These are phyloP conservation scores for Saturnispora ahearnii DNA, from an alignment of 805 yeast species.

Conservation along the genomic window DNA sequence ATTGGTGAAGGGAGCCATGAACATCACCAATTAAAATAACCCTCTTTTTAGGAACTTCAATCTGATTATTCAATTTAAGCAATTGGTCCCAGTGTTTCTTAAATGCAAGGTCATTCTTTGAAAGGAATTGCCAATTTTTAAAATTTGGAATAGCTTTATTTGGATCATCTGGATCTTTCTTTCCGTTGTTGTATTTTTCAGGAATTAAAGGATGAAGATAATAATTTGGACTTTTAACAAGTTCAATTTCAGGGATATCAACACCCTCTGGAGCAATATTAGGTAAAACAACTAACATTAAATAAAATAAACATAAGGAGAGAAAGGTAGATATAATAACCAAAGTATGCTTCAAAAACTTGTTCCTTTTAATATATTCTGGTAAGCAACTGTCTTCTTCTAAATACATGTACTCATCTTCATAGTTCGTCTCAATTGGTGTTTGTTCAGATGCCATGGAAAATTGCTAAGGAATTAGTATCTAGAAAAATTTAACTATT, in stretches of 20 bases:
- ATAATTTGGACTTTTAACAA: slow-evolving; percentile 16
- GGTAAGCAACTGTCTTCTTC: slow-evolving; percentile 15
- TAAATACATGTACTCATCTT: slow-evolving; percentile 11
- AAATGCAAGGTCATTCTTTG: slow-evolving; percentile 14
- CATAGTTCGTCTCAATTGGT: slow-evolving; percentile 8
- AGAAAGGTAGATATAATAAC: slow-evolving; percentile 12
- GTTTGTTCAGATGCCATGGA: slow-evolving; percentile 8
- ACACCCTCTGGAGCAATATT: slow-evolving; percentile 27
- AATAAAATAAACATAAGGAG: slow-evolving; percentile 15
- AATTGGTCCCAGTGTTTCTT: slow-evolving; percentile 17
- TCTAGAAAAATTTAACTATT: neutral
- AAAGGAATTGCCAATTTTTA: slow-evolving; percentile 15
- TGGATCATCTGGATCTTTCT: slow-evolving; percentile 21
- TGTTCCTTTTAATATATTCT: slow-evolving; percentile 7
- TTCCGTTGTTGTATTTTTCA: slow-evolving; percentile 5
- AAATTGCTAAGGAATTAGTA: neutral
- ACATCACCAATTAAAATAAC: slow-evolving; percentile 76
- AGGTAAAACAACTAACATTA: slow-evolving; percentile 25
- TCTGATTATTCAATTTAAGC: slow-evolving; percentile 1
- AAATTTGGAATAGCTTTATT: slow-evolving; percentile 22
- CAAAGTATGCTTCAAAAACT: slow-evolving; percentile 8
- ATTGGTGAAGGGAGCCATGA: slow-evolving; percentile 64
- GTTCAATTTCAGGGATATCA: slow-evolving; percentile 19
- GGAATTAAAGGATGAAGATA: slow-evolving; percentile 27
- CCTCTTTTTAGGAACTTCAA: slow-evolving; percentile 31